Evolutionary conservation across 495 filamentous ascomycete genomes (phyloP).

Genomic region (Bacidia gigantensis): DNA sequence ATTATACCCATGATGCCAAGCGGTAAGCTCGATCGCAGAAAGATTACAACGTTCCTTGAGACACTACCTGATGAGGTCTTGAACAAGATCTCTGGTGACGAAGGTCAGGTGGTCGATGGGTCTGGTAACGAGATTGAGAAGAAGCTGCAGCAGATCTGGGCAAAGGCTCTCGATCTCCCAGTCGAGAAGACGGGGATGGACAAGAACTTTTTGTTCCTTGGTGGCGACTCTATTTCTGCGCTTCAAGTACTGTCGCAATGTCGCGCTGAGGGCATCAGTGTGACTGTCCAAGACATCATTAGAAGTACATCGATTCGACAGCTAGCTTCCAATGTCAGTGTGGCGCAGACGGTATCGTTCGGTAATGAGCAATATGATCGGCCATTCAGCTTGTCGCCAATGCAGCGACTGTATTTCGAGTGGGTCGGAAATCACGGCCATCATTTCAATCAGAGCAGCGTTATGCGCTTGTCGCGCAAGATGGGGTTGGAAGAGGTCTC

Average conservation of each 20-base stretch:
- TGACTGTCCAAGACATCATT: slow-evolving; percentile 26
- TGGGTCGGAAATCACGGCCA: slow-evolving; percentile 9
- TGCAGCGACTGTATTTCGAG: slow-evolving; percentile 31
- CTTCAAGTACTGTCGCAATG: slow-evolving; percentile 30
- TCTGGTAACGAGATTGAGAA: slow-evolving; percentile 6
- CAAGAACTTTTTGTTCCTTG: slow-evolving; percentile 40
- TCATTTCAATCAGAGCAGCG: slow-evolving; percentile 21
- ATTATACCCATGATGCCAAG: slow-evolving; percentile 28
- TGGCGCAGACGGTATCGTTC: slow-evolving; percentile 6
- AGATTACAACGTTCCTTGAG: slow-evolving; percentile 14
- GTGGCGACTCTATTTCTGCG: slow-evolving; percentile 44
- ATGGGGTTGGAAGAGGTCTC: background rate
- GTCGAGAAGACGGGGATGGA: slow-evolving; percentile 23
- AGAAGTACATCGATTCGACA: slow-evolving; percentile 16
- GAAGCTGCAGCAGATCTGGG: slow-evolving; percentile 26
- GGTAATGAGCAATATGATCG: slow-evolving; percentile 12
- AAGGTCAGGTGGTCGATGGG: background rate
- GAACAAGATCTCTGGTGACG: slow-evolving; percentile 2
- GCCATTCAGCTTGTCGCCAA: slow-evolving; percentile 26
- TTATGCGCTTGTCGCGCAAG: slow-evolving; percentile 4
- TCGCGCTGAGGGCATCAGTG: slow-evolving; percentile 21
- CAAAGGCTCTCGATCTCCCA: slow-evolving; percentile 25
- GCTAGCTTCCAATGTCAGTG: slow-evolving; percentile 8
- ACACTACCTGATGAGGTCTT: slow-evolving; percentile 11
- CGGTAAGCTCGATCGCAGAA: slow-evolving; percentile 29